These are phyloP conservation scores for Metarhizium guizhouense DNA, from an alignment of 2,329 filamentous ascomycete species.

Conservation along the genomic window DNA sequence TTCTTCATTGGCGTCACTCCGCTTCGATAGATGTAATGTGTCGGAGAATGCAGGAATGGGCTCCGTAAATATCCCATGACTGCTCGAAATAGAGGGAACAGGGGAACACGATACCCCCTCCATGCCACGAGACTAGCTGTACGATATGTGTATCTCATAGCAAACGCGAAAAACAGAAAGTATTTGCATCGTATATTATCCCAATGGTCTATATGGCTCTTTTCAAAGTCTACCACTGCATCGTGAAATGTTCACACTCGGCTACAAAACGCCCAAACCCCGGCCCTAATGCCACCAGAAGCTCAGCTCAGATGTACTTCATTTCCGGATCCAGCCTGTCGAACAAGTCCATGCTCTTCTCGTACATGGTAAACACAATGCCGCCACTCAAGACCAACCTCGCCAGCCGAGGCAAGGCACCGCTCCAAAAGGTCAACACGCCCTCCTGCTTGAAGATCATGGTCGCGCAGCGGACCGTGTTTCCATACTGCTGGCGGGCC, in stretches of 20 bases:
- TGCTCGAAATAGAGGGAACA: neutral
- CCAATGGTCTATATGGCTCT: neutral
- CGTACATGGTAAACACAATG: slow-evolving; percentile 97
- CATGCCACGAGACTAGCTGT: neutral
- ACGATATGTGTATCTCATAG: slow-evolving; percentile 16
- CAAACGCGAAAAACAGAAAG: too few relatives aligned
- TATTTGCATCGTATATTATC: neutral
- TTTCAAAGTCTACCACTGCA: neutral
- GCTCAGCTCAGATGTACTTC: slow-evolving; percentile 58
- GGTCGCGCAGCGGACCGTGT: slow-evolving; percentile 73
- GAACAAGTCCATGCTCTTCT: slow-evolving; percentile 90
- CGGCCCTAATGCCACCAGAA: neutral
- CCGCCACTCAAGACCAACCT: slow-evolving; percentile 85
- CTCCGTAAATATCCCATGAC: neutral
- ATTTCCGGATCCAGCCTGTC: slow-evolving; percentile 71
- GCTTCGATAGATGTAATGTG: neutral
- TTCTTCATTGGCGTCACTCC: neutral
- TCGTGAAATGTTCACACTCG: neutral
- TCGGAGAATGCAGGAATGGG: neutral
- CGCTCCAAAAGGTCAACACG: slow-evolving; percentile 85
- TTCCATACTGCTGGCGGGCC: slow-evolving; percentile 71
- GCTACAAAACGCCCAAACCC: neutral
- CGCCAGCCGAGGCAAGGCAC: slow-evolving; percentile 76
- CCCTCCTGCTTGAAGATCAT: slow-evolving; percentile 87
- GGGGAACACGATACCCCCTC: slow-evolving; percentile 6